Evolutionary conservation across 2,329 filamentous ascomycete species (phyloP), one percentile per base, ranked within the genome.

Genomic region (Ophidiomyces ophidiicola): DNA sequence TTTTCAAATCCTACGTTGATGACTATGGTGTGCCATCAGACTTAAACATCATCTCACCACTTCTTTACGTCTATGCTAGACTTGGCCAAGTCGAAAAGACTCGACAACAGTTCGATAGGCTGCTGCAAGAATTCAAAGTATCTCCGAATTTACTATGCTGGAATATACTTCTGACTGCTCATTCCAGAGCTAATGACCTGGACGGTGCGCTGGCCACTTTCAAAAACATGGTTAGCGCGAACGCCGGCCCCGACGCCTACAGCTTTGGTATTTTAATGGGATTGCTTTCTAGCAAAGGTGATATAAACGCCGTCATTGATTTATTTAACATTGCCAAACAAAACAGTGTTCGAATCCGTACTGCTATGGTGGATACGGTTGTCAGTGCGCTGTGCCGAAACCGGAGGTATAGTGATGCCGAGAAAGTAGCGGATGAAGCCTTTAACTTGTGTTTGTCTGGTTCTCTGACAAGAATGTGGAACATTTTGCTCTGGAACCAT

Each of bases 141-240:
- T 48, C 63, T 29, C 79, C 78, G 5, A 73, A 76, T 46, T 56
- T 70, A 1, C 55, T 67, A 24, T 75, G 72, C 46, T 93, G 81
- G 79, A 93, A 93, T 53, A 76, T 78, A 15, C 59, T 94, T 19
- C 66, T 96, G 32, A 75, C 79, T 50, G 78, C 80, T 2, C 73
- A 86, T 57, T 69, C 70, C 12, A 76, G 75, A 48, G 71, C 72
- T 1, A 69, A 74, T 33, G 76, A 90, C 53, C 70, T 82, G 30
- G 66, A 74, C n/a, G 72, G 74, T 4, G 80, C 78, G 8, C 62
- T 83, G 41, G 54, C 65, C 5, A 68, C 70, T 34, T 86, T 92
- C 50, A 68, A 76, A 12, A 60, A 69, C 6, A 69, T 90, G 54
- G 43, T 71, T 3, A 46, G 67, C 48, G 50, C 56, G 45, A 51